Evolutionary conservation across 2,329 filamentous ascomycete genomes (phyloP), one percentile per base, ranked within the genome.

Genomic region (Ambrosiella xylebori): DNA sequence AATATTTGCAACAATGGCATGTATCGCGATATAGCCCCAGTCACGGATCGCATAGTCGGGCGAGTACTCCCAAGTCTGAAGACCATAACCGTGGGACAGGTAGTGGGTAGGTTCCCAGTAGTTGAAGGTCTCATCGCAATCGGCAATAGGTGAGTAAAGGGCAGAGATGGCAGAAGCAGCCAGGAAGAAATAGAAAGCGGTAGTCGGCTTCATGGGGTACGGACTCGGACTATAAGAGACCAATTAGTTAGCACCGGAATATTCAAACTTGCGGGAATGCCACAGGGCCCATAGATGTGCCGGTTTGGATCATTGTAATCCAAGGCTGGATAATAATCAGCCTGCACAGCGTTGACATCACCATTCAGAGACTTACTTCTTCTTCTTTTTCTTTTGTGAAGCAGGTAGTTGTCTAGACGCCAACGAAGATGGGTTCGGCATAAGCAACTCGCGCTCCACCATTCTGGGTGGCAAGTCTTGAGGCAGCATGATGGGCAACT

Each of bases 41-140:
- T 89, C 96, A 62, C 93, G 83, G 64, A 98, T 96, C 55, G 89
- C 87, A 71, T 86, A 97, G 59, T 91, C 84, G 4, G 93, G 93
- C 0, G 91, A 95, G 71, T 97, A 98, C 70, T 98, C 93, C 93
- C 93, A 98, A 1, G 93, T 98, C 73, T 98, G 90, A 55, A 96
- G 76, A 44, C 91, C 93, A 66, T 95, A 91, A 65, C 88, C 87
- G 73, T 96, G 89, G 60, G 82, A 85, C 36, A 98, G 78, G 70
- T 96, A 98, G 70, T 98, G 93, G 0, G 90, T 82, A 0, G 93
- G 91, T 66, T 98, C 93, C 89, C 91, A 98, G 74, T 95, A 98
- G 69, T 98, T 98, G 78, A 95, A 98, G 9, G 91, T 91, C 73
- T 98, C 93, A 65, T 98, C 93, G 68, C 93, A 98, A 70, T 98